A percentile compares a stretch with the other conserved stretches of the same genome.
phyloP scores from a whole-genome alignment of 2,329 filamentous ascomycete species.

The Colletotrichum chlorophyti region DNA sequence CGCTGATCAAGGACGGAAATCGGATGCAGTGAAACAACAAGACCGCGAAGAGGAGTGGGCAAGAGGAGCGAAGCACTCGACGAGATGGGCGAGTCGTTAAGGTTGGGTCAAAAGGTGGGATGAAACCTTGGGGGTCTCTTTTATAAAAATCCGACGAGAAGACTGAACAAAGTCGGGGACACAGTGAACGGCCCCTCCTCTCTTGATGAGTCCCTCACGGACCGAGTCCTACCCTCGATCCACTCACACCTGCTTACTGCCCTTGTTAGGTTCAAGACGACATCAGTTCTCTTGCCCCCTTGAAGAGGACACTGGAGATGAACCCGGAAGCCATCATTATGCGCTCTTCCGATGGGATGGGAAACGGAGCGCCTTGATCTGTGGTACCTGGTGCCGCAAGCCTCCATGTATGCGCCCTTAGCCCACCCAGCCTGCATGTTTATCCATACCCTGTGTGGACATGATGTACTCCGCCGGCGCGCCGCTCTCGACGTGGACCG shows the following conservation, averaged over 20 bases:
- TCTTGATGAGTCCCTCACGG: too few relatives aligned
- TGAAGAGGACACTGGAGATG: conserved; percentile 1
- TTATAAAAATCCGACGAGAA: conserved; percentile 1
- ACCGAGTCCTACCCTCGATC: conserved; percentile 22
- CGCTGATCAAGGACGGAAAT: neutral
- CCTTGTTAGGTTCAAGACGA: too few relatives aligned
- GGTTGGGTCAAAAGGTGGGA: neutral
- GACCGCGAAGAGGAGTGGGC: neutral
- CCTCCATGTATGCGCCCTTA: too few relatives aligned
- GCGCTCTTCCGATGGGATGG: conserved; percentile 14
- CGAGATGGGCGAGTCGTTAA: neutral
- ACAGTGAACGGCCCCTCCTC: too few relatives aligned
- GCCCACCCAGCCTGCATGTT: neutral
- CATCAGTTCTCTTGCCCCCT: neutral
- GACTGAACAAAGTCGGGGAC: too few relatives aligned
- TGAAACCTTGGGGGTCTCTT: neutral
- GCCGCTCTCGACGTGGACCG: neutral
- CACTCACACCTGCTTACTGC: too few relatives aligned
- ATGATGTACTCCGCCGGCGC: neutral
- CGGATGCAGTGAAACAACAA: conserved; percentile 20
- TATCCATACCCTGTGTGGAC: neutral
- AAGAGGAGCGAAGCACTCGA: neutral
- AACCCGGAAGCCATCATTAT: conserved; percentile 18
- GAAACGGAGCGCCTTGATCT: neutral
- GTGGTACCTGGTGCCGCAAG: conserved; percentile 2